Evolutionary conservation across 495 filamentous ascomycete species (phyloP), one percentile per base, ranked within the genome.

Genomic region (Extremus antarcticus): DNA sequence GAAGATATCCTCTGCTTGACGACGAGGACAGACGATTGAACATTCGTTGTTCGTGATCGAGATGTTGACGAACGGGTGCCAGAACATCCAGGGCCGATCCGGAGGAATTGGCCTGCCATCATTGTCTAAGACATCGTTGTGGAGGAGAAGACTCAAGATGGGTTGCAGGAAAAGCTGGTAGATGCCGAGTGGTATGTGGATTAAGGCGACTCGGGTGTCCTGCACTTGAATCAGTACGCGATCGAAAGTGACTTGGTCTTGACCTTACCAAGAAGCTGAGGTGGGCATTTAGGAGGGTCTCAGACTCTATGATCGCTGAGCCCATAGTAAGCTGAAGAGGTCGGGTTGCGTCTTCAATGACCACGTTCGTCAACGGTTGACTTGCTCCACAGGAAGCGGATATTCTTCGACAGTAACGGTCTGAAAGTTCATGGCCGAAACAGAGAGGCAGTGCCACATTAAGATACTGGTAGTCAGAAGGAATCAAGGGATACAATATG

Each of bases 1-100:
- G 63, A 97, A 95, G 50, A 92, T 79, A 54, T 77, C 77, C 47
- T 79, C 70, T 15, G 86, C 83, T 68, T 87, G 81, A 35, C 76
- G 74, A 55, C 77, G 78, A 29, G 88, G 83, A 69, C 92, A 97
- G 48, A 92, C 89, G 40, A 98, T 78, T 2, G 89, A 95, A 72
- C 90, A 95, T 68, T 96, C 92, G 25, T 92, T 79, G 0, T 90
- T 88, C 0, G 90, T 97, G 61, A 98, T 77, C 40, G 86, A 91
- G 62, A 98, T 82, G 67, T 98, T 97, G 58, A 94, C 75, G 68
- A 98, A 98, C 39, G 84, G 83, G 63, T 88, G 84, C 56, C 76
- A 77, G 60, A 74, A 73, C 62, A 48, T 52, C 63, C 70, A 70
- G n/a, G 50, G 57, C 25, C 53, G 59, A 9, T 47, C 38, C n/a